These are phyloP conservation scores for Asparagopsis taxiformis DNA, from an alignment of 31 red algal species.

Conservation along the genomic window DNA sequence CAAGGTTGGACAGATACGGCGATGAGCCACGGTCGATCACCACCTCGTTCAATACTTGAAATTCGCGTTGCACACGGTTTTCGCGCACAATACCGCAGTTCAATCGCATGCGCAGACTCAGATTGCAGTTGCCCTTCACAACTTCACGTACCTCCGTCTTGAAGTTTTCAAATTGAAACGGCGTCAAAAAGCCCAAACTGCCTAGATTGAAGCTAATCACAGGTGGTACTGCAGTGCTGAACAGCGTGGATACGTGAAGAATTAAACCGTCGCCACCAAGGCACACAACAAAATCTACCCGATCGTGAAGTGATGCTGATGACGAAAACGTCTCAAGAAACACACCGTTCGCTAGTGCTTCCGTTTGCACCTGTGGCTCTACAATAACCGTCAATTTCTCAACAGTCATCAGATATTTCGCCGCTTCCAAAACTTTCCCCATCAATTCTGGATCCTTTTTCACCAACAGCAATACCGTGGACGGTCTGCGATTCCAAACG, in stretches of 20 bases:
- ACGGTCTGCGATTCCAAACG: conserved; percentile 86
- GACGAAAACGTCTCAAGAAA: conserved; percentile 70
- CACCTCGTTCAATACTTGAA: conserved; percentile 97
- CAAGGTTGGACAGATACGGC: conserved; percentile 94
- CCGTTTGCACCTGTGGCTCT: conserved; percentile 83
- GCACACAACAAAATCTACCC: conserved; percentile 90
- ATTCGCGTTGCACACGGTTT: conserved; percentile 51
- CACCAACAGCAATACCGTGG: conserved; percentile 73
- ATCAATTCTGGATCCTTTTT: conserved; percentile 82
- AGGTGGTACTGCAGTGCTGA: conserved; percentile 79
- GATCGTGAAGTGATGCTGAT: conserved; percentile 48
- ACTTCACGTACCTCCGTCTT: conserved; percentile 58
- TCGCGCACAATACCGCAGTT: conserved; percentile 52
- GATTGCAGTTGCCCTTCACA: conserved; percentile 70
- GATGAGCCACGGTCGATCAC: conserved; percentile 94
- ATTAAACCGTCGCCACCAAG: conserved; percentile 98
- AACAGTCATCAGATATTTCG: conserved; percentile 45
- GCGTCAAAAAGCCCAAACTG: conserved; percentile 94
- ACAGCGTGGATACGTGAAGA: conserved; percentile 92
- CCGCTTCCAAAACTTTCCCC: conserved; percentile 68
- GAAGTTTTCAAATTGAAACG: conserved; percentile 86
- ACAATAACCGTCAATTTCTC: conserved; percentile 80
- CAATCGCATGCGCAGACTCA: conserved; percentile 93
- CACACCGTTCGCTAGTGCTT: conserved; percentile 76
- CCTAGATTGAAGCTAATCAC: conserved; percentile 94